Evolutionary conservation across 2,329 filamentous ascomycete species (phyloP).

Genomic region (Drechslera avenae): DNA sequence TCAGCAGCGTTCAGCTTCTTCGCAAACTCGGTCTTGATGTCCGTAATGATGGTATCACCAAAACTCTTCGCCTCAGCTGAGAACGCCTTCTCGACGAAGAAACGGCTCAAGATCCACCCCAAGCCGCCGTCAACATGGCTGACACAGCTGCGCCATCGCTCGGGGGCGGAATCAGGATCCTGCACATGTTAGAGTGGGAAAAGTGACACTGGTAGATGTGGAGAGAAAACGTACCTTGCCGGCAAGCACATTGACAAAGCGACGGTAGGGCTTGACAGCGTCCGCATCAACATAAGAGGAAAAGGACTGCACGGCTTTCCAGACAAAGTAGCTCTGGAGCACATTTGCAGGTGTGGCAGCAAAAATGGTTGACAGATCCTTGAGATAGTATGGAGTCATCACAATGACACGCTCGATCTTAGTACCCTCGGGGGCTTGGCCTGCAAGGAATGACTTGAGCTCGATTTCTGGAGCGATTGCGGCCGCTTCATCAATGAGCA

Average conservation of each 20-base stretch:
- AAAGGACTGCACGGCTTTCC: constrained; percentile 65
- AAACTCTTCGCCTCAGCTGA: constrained; percentile 68
- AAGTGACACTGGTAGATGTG: neutral
- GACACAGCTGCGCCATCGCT: constrained; percentile 71
- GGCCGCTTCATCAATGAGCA: constrained; percentile 61
- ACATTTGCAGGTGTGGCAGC: constrained; percentile 59
- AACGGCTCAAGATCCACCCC: constrained; percentile 71
- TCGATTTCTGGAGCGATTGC: constrained; percentile 62
- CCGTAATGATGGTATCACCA: constrained; percentile 70
- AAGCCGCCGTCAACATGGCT: constrained; percentile 62
- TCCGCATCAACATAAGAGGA: constrained; percentile 62
- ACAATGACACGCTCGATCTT: constrained; percentile 62
- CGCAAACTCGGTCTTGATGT: constrained; percentile 71
- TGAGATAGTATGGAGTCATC: constrained; percentile 64
- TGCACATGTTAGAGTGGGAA: constrained; percentile 22
- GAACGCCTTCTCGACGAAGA: constrained; percentile 72
- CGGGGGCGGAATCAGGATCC: constrained; percentile 65
- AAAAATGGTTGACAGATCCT: constrained; percentile 62
- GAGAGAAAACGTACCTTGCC: constrained; percentile 52
- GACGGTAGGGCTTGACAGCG: constrained; percentile 62
- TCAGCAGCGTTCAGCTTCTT: constrained; percentile 62
- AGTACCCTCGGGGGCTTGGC: constrained; percentile 58
- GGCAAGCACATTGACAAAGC: constrained; percentile 65
- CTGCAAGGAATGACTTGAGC: constrained; percentile 58
- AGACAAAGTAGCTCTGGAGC: constrained; percentile 66